Evolutionary conservation across 495 filamentous ascomycete genomes (phyloP), one percentile per base, ranked within the genome.

Genomic region (Podospora conica): DNA sequence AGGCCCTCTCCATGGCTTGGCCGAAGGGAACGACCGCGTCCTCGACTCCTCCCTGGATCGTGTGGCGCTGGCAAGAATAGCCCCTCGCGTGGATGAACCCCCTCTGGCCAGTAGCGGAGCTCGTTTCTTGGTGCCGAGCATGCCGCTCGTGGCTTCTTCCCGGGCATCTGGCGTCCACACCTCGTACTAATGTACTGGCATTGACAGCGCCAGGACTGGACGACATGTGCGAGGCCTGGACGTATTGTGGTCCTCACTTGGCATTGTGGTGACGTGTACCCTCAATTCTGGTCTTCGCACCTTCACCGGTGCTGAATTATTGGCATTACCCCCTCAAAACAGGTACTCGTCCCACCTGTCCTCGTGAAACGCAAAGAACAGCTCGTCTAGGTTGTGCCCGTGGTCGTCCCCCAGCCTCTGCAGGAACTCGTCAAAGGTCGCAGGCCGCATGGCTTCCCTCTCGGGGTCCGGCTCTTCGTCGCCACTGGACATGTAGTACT

Each of bases 301-400:
- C 40, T 3, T n/a, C 29, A 18, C 40, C 18, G 40, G 29, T 11
- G 10, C 29, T 11, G 7, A 48, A 48, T 48, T 7, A n/a, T n/a
- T 48, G 40, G 18, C 7, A 48, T 48, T 48, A 8, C n/a, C 18
- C 18, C 40, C 59, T 69, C 57, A 76, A 53, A 76, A 76, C 2
- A 76, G 66, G 54, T 76, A 76, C 40, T 76, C 73, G 63, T 76
- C 75, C 75, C 75, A 76, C 18, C 75, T 68, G 25, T 75, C 75
- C 57, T 76, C 75, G 28, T 76, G 71, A 24, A 69, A 76, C 24
- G 75, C 75, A 63, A 71, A 75, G 23, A 70, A 76, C 24, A 76
- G 59, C 61, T 76, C 75, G 11, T 76, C 75, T 31, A 74, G 21
- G 65, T 55, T 72, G 55, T 75, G 70, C 11, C 71, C 75, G 21